Evolutionary conservation across 2,329 filamentous ascomycete species (phyloP).

Genomic region (Ramularia collo-cygni): DNA sequence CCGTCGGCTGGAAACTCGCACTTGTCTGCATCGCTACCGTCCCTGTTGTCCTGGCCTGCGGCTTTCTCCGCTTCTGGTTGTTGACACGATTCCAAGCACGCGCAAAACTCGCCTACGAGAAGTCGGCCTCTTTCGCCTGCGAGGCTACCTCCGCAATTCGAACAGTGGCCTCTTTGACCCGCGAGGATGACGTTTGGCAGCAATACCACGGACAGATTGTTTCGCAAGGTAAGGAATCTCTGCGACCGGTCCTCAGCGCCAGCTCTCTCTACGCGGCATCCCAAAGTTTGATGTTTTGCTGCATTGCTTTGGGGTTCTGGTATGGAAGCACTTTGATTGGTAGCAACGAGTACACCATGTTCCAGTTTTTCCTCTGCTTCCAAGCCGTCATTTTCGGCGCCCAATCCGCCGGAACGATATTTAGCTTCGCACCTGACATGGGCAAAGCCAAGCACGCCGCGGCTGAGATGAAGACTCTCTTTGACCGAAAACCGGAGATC

Average conservation of each 20-base stretch:
- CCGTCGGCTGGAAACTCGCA: slow-evolving; percentile 80
- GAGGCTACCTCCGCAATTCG: slow-evolving; percentile 92
- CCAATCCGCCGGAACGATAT: slow-evolving; percentile 83
- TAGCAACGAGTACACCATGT: slow-evolving; percentile 63
- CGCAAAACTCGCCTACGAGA: slow-evolving; percentile 71
- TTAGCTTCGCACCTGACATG: slow-evolving; percentile 87
- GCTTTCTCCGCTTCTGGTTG: slow-evolving; percentile 84
- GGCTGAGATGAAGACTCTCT: slow-evolving; percentile 69
- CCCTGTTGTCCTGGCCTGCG: slow-evolving; percentile 68
- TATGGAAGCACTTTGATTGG: slow-evolving; percentile 75
- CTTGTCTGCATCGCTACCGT: slow-evolving; percentile 75
- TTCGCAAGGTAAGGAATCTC: slow-evolving; percentile 58
- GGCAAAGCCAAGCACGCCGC: slow-evolving; percentile 85
- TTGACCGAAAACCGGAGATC: slow-evolving; percentile 74
- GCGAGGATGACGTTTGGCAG: slow-evolving; percentile 71
- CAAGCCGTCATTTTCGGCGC: slow-evolving; percentile 82
- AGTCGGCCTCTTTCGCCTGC: slow-evolving; percentile 79
- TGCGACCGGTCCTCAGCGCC: slow-evolving; percentile 68
- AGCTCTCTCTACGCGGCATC: slow-evolving; percentile 75
- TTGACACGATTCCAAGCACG: slow-evolving; percentile 71
- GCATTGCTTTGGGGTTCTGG: slow-evolving; percentile 86
- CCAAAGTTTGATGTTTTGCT: slow-evolving; percentile 76
- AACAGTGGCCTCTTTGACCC: slow-evolving; percentile 83
- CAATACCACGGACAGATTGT: slow-evolving; percentile 64
- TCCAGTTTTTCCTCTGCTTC: slow-evolving; percentile 91